Conservation (phyloP, 495 filamentous ascomycete species). For the Coniosporium apollinis region DNA sequence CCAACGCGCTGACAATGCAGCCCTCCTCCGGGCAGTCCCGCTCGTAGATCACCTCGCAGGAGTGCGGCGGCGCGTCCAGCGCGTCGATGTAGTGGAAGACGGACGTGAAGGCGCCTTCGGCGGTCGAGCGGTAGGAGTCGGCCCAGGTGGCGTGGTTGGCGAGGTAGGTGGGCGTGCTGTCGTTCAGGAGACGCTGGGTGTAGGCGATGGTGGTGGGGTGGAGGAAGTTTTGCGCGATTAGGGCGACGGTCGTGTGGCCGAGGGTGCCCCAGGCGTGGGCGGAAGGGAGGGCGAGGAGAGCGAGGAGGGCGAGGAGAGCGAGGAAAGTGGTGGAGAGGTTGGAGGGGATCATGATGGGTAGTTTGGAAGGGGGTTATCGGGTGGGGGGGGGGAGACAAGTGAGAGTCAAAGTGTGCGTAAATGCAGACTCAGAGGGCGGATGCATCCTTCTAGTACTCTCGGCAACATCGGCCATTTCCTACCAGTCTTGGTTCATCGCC, state of each 20-base stretch:
- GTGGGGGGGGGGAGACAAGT: too few species aligned
- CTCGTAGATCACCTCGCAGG: slow-evolving; percentile 40
- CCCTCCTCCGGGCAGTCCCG: slow-evolving; percentile 45
- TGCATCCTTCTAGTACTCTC: too few species aligned
- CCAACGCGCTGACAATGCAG: slow-evolving; percentile 44
- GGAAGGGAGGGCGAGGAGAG: slow-evolving; percentile 7
- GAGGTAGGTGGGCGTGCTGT: slow-evolving; percentile 32
- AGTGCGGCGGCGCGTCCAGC: slow-evolving; percentile 40
- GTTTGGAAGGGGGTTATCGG: too few species aligned
- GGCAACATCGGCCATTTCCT: too few species aligned
- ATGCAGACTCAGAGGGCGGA: too few species aligned
- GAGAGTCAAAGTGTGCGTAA: too few species aligned
- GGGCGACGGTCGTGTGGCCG: slow-evolving; percentile 22
- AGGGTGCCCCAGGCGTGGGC: slow-evolving; percentile 20
- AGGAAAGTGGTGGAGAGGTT: too few species aligned
- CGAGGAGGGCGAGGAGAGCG: slow-evolving; percentile 6
- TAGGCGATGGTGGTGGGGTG: slow-evolving; percentile 8
- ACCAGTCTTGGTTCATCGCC: too few species aligned
- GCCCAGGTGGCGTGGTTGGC: slow-evolving; percentile 47
- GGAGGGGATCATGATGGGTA: too few species aligned
- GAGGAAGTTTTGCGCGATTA: slow-evolving; percentile 21
- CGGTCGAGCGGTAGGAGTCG: slow-evolving; percentile 42
- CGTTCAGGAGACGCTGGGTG: slow-evolving; percentile 19
- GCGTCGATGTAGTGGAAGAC: slow-evolving; percentile 60
- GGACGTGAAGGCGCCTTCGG: slow-evolving; percentile 37